phyloP scores from a whole-genome alignment of 352 stramenopile species.

The Plasmopara viticola region DNA sequence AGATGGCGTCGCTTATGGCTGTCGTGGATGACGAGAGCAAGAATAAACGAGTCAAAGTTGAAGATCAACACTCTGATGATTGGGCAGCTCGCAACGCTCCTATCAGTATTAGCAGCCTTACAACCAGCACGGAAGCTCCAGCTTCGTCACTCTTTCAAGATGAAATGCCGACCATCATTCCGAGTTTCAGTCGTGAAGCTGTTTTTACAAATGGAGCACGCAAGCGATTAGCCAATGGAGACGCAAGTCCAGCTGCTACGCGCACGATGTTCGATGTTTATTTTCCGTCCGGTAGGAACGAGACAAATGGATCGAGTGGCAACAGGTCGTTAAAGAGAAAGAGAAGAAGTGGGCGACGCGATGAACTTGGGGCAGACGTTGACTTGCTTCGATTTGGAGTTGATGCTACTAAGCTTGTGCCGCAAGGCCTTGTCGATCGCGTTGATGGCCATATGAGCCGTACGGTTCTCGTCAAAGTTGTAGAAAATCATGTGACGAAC shows the following conservation, averaged over 20 bases:
- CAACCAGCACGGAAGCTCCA: conserved; percentile 5
- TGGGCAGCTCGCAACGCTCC: conserved; percentile 12
- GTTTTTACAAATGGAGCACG: conserved; percentile 8
- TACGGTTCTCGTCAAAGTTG: conserved; percentile 39
- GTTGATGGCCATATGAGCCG: conserved; percentile 60
- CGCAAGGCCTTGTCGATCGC: conserved; percentile 77
- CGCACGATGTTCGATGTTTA: conserved; percentile 60
- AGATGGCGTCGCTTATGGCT: conserved; percentile 46
- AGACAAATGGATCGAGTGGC: conserved; percentile 7
- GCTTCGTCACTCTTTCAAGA: conserved; percentile 42
- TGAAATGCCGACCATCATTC: conserved; percentile 43
- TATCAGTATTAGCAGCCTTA: conserved; percentile 21
- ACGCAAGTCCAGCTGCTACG: conserved; percentile 13
- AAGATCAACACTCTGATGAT: conserved; percentile 9
- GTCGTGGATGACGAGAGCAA: conserved; percentile 32
- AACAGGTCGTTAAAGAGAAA: conserved; percentile 45
- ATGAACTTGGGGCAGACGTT: conserved; percentile 24
- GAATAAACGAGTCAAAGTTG: conserved; percentile 49
- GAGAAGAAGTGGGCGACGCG: conserved; percentile 22
- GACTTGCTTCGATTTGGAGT: conserved; percentile 67
- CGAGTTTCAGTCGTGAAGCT: conserved; percentile 38
- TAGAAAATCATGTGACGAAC: conserved; percentile 61
- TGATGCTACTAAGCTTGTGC: conserved; percentile 67
- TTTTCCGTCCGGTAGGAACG: conserved; percentile 26
- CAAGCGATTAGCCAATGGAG: conserved; percentile 21